Evolutionary conservation across 371 early-diverging fungal genomes (phyloP).

Genomic region (Mitosporidium daphniae): DNA sequence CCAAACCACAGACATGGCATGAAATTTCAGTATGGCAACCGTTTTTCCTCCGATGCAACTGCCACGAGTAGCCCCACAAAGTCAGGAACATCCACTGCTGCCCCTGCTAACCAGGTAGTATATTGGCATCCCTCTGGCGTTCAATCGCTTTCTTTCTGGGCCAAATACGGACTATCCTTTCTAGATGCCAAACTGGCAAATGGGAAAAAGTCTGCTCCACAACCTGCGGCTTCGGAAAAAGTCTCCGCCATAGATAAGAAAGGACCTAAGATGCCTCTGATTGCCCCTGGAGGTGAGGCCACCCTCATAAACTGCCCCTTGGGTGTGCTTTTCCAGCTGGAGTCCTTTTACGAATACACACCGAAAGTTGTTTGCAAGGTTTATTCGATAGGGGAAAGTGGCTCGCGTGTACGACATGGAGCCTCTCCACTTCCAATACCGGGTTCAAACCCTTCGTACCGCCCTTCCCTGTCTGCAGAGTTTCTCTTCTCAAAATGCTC

Average conservation of each 20-base stretch:
- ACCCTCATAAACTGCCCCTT: no score
- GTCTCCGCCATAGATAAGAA: background rate
- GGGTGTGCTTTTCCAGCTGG: constrained; percentile 6
- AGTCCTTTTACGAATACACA: constrained; percentile 11
- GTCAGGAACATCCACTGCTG: background rate
- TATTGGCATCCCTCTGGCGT: no score
- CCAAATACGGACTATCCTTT: constrained; percentile 7
- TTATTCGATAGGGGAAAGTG: no score
- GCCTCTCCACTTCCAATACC: no score
- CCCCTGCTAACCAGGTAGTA: no score
- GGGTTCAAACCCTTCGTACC: constrained; percentile 5
- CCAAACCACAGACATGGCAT: constrained; percentile 2
- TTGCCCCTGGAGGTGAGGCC: constrained; percentile 1
- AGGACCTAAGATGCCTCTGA: background rate
- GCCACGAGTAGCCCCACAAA: background rate
- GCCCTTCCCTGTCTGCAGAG: constrained; percentile 1
- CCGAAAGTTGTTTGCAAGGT: no score
- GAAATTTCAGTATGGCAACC: background rate
- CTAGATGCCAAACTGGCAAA: constrained; percentile 12
- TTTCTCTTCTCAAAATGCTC: constrained; percentile 8
- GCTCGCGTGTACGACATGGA: no score
- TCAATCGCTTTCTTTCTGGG: constrained; percentile 9
- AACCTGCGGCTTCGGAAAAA: background rate
- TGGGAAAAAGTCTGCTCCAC: constrained; percentile 1
- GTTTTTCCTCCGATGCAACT: background rate